Evolutionary conservation across 805 yeast species (phyloP), one percentile per base, ranked within the genome.

Genomic region (Sugiyamaella mastotermitis): DNA sequence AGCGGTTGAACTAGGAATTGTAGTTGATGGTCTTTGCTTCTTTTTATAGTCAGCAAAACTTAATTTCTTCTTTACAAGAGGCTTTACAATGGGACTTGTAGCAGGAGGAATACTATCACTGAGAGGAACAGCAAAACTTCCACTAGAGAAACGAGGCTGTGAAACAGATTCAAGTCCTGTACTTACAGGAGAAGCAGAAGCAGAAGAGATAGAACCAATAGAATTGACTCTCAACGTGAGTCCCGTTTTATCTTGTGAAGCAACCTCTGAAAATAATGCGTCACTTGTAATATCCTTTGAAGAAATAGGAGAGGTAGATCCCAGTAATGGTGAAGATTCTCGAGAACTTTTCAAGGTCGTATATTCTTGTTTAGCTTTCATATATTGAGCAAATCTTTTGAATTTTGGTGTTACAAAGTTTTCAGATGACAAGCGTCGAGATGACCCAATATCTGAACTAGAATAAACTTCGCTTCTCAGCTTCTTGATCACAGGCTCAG

Each of bases 1-100:
- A 23, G 26, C 26, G n/a, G 30, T 11, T 27, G 14, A 27, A 10
- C 14, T 27, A 6, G 30, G 9, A 7, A 6, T 9, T 6, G 18
- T 13, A 7, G 30, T 11, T 6, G 33, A 11, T 7, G 41, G 37
- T 22, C 34, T 35, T 51, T 60, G 62, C 52, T 74, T 74, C 65
- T 74, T 80, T 57, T 77, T 78, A 56, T 81, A 81, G 51, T 81
- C 90, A 1, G 87, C 87, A 55, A 81, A 75, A 33, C 84, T 78
- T 48, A 81, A 65, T 58, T 80, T 81, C 64, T 76, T 77, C 21
- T 27, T 13, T 4, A 37, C 40, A 4, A 23, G 9, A 7, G 37
- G 37, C 27, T 13, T 27, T 7, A 35, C 13, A n/a, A 33, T 23
- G 5, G 38, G 11, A n/a, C 28, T 38, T 9, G 18, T 16, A 17